Conservation (phyloP, 1,284 basidiomycete species). For the Trametes pubescens region DNA sequence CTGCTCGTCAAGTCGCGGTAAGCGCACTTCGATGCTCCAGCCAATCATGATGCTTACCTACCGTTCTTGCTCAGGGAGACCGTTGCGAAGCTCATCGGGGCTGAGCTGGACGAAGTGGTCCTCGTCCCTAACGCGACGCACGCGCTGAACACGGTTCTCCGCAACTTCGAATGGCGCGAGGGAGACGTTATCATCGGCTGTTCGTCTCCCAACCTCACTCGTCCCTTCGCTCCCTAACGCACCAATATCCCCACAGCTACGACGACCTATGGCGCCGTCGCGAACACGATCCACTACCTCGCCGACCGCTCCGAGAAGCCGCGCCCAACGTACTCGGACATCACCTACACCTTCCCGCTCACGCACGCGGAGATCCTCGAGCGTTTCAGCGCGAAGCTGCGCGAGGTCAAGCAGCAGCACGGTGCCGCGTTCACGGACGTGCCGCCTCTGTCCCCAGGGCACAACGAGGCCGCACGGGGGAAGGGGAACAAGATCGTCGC, state of each 20-base stretch:
- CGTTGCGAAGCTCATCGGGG: conserved; percentile 69
- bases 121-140: conserved; percentile 72
- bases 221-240: too few species aligned
- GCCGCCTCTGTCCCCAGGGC: conserved; percentile 30
- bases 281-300: conserved; percentile 64
- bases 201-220: too few species aligned
- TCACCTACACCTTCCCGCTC: conserved; percentile 55
- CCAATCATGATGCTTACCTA: not conserved
- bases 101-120: conserved; percentile 68
- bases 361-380: conserved; percentile 66
- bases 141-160: conserved; percentile 71
- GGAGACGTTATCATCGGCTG: conserved; percentile 44
- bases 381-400: conserved; percentile 55
- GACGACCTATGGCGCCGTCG: conserved; percentile 69
- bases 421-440: conserved; percentile 37
- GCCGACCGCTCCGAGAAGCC: conserved; percentile 53
- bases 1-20: conserved; percentile 54
- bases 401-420: conserved; percentile 47
- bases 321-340: conserved; percentile 27
- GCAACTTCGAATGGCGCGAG: conserved; percentile 64
- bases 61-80: conserved; percentile 37
- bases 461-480: conserved; percentile 4
- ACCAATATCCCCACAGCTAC: conserved; percentile 27
- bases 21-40: not conserved
- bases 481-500: conserved; percentile 65